Evolutionary conservation across 768 basidiomycete genomes (phyloP), one percentile per base, ranked within the genome.

Genomic region (Serendipita sp.): DNA sequence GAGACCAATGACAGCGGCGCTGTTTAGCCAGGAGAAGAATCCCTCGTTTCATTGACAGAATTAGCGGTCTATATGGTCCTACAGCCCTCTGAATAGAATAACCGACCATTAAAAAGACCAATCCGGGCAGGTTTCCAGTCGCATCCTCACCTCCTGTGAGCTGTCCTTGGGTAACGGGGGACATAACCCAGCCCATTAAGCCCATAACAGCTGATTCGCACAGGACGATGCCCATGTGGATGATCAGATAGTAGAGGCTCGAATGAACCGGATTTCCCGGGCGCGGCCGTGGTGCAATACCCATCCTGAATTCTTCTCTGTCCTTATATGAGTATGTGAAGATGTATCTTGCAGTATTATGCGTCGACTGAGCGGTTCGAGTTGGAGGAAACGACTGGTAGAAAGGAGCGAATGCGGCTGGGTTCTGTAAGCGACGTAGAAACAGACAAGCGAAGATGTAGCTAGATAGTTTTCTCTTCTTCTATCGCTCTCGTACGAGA

Each of bases 71-170:
- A 23, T 23, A 23, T 23, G 23, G 23, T 23, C 44, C 18, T 18
- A 46, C 13, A 11, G 44, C 44, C 44, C 18, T 46, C 13, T 11
- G 2, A 30, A 28, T 16, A 54, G 30, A 30, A 11, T 11, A 15
- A 28, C 52, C 1, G 16, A 54, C 52, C 52, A 54, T 54, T 30
- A 54, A 30, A 30, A 54, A 54, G 13, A 54, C 52, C 16, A 54
- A 54, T 1, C 52, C 52, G 11, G 52, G 52, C 52, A 54, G 16
- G 28, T 54, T 54, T 30, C 52, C 52, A 30, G 52, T 54, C 52
- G 52, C 52, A 54, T 54, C 52, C 16, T 54, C 52, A 30, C 52
- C 52, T 54, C 52, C 52, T 15, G 52, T 54, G 52, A 54, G 52
- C 52, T 54, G 52, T 11, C 52, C 52, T 54, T 54, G 52, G 15